These are phyloP conservation scores for Hippophae tibetana DNA, from an alignment of 306 rosid species.

Conservation along the genomic window DNA sequence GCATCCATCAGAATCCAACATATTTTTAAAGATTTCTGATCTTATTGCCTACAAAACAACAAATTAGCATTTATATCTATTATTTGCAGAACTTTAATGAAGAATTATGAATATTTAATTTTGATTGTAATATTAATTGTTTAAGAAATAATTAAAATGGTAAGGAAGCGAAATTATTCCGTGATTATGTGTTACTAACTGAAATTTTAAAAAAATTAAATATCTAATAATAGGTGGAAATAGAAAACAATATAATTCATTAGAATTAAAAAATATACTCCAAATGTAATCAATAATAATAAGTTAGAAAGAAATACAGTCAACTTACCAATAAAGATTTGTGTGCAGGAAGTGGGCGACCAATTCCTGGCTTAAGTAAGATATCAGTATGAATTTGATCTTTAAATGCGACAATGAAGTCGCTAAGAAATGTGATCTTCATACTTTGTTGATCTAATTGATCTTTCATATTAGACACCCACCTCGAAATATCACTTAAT, in stretches of 20 bases:
- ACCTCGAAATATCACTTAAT: conserved; percentile 34
- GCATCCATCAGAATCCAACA: conserved; percentile 65
- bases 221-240: too few species aligned
- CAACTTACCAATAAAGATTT: conserved; percentile 37
- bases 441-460: conserved; percentile 28
- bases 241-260: too few species aligned
- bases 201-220: too few species aligned
- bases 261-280: too few species aligned
- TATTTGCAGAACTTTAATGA: background rate
- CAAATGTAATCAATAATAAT: too few species aligned
- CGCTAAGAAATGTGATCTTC: conserved; percentile 37
- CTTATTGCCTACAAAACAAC: conserved; percentile 41
- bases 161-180: too few species aligned
- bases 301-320: too few species aligned
- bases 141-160: too few species aligned
- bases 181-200: too few species aligned
- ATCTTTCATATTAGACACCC: conserved; percentile 28
- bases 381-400: conserved; percentile 60
- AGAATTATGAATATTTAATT: too few species aligned
- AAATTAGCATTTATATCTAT: background rate
- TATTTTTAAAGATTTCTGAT: conserved; percentile 68
- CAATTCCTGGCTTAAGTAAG: conserved; percentile 36
- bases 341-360: conserved; percentile 59
- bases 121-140: too few species aligned
- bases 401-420: conserved; percentile 42